Percentiles rank a stretch among this genome's conserved stretches.
phyloP scores from a whole-genome alignment of 1,284 basidiomycete species.

The Peniophora sp. region DNA sequence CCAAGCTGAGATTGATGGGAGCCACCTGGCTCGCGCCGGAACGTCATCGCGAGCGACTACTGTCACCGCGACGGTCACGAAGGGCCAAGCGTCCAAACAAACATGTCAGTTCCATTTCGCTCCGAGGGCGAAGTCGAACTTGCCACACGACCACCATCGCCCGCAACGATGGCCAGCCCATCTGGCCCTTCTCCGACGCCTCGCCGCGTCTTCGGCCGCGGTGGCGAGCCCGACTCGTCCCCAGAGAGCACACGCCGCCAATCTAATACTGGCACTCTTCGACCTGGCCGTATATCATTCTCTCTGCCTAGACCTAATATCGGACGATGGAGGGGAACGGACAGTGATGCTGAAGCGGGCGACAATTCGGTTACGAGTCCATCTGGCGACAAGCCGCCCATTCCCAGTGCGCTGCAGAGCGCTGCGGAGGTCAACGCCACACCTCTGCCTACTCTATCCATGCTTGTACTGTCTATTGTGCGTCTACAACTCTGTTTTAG shows the following conservation, averaged over 20 bases:
- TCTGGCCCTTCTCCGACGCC: not conserved
- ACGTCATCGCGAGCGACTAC: no score
- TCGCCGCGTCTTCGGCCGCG: not conserved
- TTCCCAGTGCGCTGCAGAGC: constrained; percentile 65
- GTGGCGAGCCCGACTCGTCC: not conserved
- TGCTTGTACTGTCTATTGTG: constrained; percentile 88
- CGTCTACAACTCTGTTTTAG: constrained; percentile 3
- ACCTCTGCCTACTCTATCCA: constrained; percentile 80
- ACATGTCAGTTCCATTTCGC: no score
- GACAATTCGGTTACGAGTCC: no score
- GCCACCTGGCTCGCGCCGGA: no score
- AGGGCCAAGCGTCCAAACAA: no score
- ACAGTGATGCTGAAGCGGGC: not conserved
- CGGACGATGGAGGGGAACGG: not conserved
- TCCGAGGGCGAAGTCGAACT: no score
- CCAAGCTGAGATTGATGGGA: no score
- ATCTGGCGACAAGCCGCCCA: constrained; percentile 47
- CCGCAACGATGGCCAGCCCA: not conserved
- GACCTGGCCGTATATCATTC: not conserved
- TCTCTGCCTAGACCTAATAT: not conserved
- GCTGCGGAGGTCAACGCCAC: constrained; percentile 61
- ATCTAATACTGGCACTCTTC: no score
- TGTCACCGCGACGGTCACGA: no score
- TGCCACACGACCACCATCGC: not conserved
- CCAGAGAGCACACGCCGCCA: not conserved